phyloP scores from a whole-genome alignment of 2,329 filamentous ascomycete genomes.

The Biscogniauxia mediterranea region DNA sequence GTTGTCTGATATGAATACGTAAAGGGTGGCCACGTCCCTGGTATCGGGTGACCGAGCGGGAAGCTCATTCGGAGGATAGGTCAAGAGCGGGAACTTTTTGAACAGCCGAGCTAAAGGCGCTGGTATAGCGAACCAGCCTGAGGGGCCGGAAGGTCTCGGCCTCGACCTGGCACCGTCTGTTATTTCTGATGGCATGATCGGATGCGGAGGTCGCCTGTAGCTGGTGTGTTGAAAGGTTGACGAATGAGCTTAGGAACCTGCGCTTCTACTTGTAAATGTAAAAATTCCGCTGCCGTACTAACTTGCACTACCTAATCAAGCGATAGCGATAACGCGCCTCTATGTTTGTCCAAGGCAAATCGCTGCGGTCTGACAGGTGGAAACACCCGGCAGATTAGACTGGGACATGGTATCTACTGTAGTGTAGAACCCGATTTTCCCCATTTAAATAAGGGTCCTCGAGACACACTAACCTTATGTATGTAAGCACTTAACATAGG shows the following conservation, averaged over 20 bases:
- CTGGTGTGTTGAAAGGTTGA: background rate
- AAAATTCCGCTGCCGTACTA: background rate
- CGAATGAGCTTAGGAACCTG: background rate
- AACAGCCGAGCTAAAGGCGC: constrained; percentile 78
- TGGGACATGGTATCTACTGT: background rate
- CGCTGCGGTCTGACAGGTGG: background rate
- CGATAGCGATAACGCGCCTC: background rate
- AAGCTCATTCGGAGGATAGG: constrained; percentile 72
- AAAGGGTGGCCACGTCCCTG: constrained; percentile 55
- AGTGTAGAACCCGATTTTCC: background rate
- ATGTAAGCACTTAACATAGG: too few species aligned
- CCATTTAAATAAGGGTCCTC: background rate
- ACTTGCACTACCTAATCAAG: too few species aligned
- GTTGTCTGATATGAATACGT: constrained; percentile 70
- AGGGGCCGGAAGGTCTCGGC: constrained; percentile 23
- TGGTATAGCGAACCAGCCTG: constrained; percentile 60
- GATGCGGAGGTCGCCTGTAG: background rate
- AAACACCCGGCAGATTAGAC: background rate
- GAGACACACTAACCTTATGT: background rate
- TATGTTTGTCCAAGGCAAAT: too few species aligned
- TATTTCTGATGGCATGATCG: constrained; percentile 11
- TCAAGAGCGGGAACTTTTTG: constrained; percentile 75
- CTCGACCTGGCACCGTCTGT: constrained; percentile 15
- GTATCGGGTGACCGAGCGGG: constrained; percentile 49
- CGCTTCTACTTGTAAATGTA: background rate